Evolutionary conservation across 345 rosid genomes (phyloP).

Genomic region (Citrus maxima): DNA sequence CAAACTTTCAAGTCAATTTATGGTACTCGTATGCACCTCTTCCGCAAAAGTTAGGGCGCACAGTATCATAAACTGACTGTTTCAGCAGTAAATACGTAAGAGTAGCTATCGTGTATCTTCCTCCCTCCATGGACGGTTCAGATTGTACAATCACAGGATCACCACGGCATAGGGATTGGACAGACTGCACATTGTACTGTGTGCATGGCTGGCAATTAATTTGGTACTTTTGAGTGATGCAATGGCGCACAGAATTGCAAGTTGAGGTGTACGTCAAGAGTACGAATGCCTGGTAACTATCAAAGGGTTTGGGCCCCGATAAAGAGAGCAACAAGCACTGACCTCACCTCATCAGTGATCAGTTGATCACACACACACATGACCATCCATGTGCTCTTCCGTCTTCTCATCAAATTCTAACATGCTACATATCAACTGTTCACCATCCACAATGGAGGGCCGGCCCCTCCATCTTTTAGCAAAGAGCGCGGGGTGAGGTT

Average conservation of each 20-base stretch:
- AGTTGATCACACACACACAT: slow-evolving; percentile 7
- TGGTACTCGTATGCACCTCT: background rate
- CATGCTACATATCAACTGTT: background rate
- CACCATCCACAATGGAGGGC: background rate
- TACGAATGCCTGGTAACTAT: slow-evolving; percentile 26
- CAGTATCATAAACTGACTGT: background rate
- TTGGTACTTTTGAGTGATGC: background rate
- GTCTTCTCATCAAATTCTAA: no score
- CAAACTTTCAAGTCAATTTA: background rate
- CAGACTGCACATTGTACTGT: background rate
- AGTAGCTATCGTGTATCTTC: no score
- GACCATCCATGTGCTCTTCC: slow-evolving; percentile 33
- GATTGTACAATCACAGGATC: no score
- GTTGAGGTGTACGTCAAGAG: slow-evolving; percentile 25
- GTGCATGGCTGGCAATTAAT: background rate
- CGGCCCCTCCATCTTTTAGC: background rate
- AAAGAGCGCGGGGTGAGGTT: background rate
- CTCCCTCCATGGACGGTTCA: no score
- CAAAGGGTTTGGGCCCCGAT: slow-evolving; percentile 15
- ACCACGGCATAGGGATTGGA: background rate
- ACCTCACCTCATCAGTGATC: background rate
- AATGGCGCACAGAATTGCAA: slow-evolving; percentile 11
- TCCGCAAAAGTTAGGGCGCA: background rate
- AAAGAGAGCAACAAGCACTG: slow-evolving; percentile 21
- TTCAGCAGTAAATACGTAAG: no score